A percentile compares a stretch with the other conserved stretches of the same genome.
phyloP scores from a whole-genome alignment of 2,329 filamentous ascomycete species.

The Paecilomyces fulvus region DNA sequence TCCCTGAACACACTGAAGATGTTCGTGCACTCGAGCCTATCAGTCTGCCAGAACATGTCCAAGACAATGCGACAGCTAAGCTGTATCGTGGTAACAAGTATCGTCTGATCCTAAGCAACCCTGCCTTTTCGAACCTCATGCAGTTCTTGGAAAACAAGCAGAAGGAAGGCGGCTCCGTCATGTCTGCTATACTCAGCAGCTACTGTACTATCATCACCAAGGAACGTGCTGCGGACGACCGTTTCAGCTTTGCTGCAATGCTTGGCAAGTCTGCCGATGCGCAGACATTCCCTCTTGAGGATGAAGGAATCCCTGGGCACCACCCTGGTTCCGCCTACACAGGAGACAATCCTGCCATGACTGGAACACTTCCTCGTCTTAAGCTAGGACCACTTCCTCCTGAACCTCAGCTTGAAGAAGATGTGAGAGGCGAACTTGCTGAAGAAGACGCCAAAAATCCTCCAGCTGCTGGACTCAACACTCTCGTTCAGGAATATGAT shows the following conservation, averaged over 20 bases:
- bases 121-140: slow-evolving; percentile 73
- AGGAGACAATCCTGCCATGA: slow-evolving; percentile 47
- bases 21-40: slow-evolving; percentile 66
- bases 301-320: slow-evolving; percentile 62
- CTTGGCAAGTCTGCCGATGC: slow-evolving; percentile 47
- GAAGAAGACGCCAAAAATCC: slow-evolving; percentile 76
- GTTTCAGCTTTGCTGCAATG: slow-evolving; percentile 52
- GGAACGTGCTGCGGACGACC: slow-evolving; percentile 50
- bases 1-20: slow-evolving; percentile 71
- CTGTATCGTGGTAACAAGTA: slow-evolving; percentile 84
- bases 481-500: slow-evolving; percentile 80
- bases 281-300: slow-evolving; percentile 54
- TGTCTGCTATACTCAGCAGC: slow-evolving; percentile 63
- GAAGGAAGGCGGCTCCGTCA: slow-evolving; percentile 67
- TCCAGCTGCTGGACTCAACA: slow-evolving; percentile 60
- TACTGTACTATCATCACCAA: slow-evolving; percentile 52
- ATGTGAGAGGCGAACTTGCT: slow-evolving; percentile 77
- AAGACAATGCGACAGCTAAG: slow-evolving; percentile 67
- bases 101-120: slow-evolving; percentile 76
- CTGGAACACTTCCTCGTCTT: slow-evolving; percentile 52
- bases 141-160: slow-evolving; percentile 84
- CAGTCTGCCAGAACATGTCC: slow-evolving; percentile 66
- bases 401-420: slow-evolving; percentile 72
- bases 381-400: slow-evolving; percentile 75
- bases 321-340: slow-evolving; percentile 56